Conservation (phyloP, 129 eudicot genomes). For the Gnaphalium uliginosum region DNA sequence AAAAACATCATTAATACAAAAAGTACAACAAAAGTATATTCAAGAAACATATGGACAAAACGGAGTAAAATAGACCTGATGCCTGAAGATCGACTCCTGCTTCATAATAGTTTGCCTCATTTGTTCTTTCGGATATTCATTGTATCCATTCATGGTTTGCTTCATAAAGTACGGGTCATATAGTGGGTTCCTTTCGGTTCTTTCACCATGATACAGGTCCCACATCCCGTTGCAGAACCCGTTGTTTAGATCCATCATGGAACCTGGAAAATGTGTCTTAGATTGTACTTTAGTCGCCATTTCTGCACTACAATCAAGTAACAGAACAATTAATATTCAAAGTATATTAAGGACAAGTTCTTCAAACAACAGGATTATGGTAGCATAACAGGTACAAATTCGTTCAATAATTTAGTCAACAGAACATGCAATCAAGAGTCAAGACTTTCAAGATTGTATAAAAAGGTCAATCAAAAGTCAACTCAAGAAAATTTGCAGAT, state of each 20-base stretch:
- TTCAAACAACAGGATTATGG: neutral
- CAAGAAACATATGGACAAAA: neutral
- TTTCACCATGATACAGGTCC: constrained; percentile 46
- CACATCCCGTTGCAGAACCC: constrained; percentile 45
- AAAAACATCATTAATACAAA: constrained; percentile 11
- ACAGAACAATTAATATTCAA: neutral
- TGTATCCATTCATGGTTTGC: constrained; percentile 37
- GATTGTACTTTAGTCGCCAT: constrained; percentile 75
- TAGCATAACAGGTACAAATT: neutral
- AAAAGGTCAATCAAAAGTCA: constrained; percentile 1
- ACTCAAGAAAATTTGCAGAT: constrained; percentile 5
- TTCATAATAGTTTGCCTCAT: constrained; percentile 60
- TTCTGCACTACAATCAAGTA: constrained; percentile 41
- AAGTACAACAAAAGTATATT: constrained; percentile 2
- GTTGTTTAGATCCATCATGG: constrained; percentile 45
- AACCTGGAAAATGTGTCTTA: constrained; percentile 45
- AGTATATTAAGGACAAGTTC: neutral
- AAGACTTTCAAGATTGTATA: neutral
- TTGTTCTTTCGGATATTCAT: constrained; percentile 41
- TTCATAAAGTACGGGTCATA: constrained; percentile 31
- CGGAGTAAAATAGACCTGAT: constrained; percentile 50
- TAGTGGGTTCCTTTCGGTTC: constrained; percentile 31
- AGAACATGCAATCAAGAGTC: neutral
- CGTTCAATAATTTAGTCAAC: neutral
- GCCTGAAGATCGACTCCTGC: constrained; percentile 67